Conservation (phyloP, 139 green algal species). For the Zygnema cylindricum region DNA sequence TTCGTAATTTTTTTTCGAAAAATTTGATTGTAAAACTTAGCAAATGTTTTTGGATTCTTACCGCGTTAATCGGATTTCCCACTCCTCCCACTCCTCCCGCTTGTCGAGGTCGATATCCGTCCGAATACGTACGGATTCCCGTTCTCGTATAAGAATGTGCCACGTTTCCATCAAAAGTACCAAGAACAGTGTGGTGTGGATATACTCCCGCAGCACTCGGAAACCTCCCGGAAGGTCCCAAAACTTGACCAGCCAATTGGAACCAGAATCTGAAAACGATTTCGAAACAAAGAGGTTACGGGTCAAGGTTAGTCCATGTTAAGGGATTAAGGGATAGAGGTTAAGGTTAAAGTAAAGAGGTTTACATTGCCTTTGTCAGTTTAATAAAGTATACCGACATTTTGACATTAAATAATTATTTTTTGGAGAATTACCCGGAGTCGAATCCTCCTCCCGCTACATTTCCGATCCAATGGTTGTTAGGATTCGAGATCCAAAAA, state of each 20-base stretch:
- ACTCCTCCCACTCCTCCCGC: conserved; percentile 17
- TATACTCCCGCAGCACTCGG: neutral
- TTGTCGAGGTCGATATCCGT: conserved; percentile 22
- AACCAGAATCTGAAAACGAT: conserved; percentile 58
- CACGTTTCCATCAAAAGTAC: conserved; percentile 47
- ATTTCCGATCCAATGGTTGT: conserved; percentile 70
- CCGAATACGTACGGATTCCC: conserved; percentile 49
- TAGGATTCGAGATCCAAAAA: conserved; percentile 81
- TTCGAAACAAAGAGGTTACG: too few species aligned
- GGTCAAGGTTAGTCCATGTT: too few species aligned
- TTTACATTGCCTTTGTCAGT: too few species aligned
- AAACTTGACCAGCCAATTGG: neutral
- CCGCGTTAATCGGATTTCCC: conserved; percentile 30
- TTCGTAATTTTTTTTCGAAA: too few species aligned
- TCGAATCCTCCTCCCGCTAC: conserved; percentile 57
- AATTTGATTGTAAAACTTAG: too few species aligned
- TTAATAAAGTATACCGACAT: too few species aligned
- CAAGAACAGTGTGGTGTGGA: conserved; percentile 18
- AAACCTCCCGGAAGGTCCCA: conserved; percentile 3
- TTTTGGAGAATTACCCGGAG: conserved; percentile 24
- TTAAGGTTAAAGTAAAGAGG: too few species aligned
- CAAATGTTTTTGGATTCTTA: conserved; percentile 26
- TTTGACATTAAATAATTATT: too few species aligned
- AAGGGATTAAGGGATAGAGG: too few species aligned
- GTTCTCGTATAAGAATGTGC: conserved; percentile 52